These are phyloP conservation scores for Solanum dulcamara DNA, from an alignment of 257 asterid genomes.

Conservation along the genomic window DNA sequence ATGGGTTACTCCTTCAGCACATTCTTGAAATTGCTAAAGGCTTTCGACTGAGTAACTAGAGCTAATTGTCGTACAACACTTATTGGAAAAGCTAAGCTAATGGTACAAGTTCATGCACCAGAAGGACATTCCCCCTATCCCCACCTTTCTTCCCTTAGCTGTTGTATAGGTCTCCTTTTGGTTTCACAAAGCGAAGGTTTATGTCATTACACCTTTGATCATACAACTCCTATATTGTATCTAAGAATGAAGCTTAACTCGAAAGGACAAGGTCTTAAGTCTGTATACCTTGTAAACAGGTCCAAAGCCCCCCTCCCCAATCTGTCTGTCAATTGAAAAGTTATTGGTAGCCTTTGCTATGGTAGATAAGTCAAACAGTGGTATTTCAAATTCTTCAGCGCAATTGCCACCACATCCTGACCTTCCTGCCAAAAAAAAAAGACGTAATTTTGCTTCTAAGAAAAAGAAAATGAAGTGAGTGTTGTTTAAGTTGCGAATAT, in stretches of 20 bases:
- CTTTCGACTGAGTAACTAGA: background rate
- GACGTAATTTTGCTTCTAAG: background rate
- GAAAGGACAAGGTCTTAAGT: background rate
- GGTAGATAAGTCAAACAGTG: conserved; percentile 21
- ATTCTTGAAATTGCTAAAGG: background rate
- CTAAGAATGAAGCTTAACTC: background rate
- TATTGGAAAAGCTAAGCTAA: background rate
- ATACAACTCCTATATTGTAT: background rate
- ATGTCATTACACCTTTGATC: background rate
- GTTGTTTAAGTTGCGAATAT: background rate
- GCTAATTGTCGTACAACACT: background rate
- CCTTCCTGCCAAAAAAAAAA: background rate
- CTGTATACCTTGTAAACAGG: conserved; percentile 40
- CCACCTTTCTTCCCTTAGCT: background rate
- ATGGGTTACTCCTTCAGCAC: background rate
- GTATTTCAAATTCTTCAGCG: conserved; percentile 23
- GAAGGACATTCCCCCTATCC: background rate
- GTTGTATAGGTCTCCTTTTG: background rate
- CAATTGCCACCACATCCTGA: background rate
- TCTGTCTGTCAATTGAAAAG: conserved; percentile 28
- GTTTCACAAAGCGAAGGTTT: background rate
- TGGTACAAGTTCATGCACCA: background rate
- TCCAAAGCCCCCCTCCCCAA: conserved; percentile 58
- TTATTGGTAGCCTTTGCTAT: conserved; percentile 22
- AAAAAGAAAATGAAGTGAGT: background rate